A percentile compares a stretch with the other conserved stretches of the same genome.
Evolutionary conservation across 768 basidiomycete species (phyloP).

Genomic region (Amanita rubescens): DNA sequence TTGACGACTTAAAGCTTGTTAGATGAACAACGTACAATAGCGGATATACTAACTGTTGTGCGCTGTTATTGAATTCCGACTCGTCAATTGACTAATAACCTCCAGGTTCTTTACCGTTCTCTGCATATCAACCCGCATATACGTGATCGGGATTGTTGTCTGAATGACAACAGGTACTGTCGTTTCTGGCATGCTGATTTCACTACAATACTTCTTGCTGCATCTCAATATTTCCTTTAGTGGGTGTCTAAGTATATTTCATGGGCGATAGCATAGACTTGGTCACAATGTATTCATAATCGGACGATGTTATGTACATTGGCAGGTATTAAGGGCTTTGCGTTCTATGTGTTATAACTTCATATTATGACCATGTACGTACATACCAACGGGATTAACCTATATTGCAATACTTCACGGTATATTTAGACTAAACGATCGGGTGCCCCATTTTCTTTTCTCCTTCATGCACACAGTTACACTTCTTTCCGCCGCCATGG

Average conservation of each 20-base stretch:
- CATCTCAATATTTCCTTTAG: not conserved
- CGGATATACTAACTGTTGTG: not conserved
- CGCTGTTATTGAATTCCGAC: not conserved
- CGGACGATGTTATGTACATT: not conserved
- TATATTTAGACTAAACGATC: too few relatives aligned
- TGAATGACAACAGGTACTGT: not conserved
- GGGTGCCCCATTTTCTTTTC: not conserved
- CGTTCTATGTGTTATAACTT: not conserved
- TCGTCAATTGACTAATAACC: not conserved
- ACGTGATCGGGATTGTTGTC: not conserved
- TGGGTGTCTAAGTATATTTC: not conserved
- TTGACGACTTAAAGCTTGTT: not conserved
- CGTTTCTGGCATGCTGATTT: not conserved
- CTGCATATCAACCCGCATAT: not conserved
- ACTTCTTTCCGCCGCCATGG: not conserved
- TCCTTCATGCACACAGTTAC: not conserved
- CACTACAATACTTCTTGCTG: not conserved
- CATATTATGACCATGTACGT: not conserved
- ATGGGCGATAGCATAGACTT: constrained; percentile 2
- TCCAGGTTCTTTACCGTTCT: not conserved
- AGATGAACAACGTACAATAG: not conserved
- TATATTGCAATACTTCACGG: too few relatives aligned
- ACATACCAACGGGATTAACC: not conserved
- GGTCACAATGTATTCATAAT: not conserved
- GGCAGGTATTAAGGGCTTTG: not conserved